These are phyloP conservation scores for Clarireedia paspali DNA, from an alignment of 2,329 filamentous ascomycete genomes.

Conservation along the genomic window DNA sequence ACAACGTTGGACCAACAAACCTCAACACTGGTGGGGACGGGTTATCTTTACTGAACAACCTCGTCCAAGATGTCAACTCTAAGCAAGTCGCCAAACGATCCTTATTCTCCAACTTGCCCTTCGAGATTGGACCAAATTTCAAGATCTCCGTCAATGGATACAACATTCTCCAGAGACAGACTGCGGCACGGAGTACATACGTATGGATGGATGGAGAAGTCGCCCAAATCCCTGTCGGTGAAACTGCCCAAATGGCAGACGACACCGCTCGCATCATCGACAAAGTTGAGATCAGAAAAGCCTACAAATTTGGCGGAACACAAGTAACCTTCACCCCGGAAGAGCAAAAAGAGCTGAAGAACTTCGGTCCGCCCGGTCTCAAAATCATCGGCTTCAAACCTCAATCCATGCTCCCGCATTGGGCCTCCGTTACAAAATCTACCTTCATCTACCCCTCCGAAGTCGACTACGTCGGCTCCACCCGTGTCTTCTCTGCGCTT, in stretches of 20 bases:
- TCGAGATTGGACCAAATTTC: constrained; percentile 80
- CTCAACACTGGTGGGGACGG: constrained; percentile 66
- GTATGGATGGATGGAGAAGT: constrained; percentile 84
- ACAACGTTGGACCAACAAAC: constrained; percentile 42
- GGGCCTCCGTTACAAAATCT: constrained; percentile 80
- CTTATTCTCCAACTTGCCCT: constrained; percentile 76
- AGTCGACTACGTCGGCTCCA: constrained; percentile 81
- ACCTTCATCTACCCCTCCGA: constrained; percentile 94
- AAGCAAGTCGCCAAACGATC: constrained; percentile 80
- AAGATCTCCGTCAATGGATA: constrained; percentile 91
- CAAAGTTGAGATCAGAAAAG: constrained; percentile 76
- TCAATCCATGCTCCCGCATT: constrained; percentile 62
- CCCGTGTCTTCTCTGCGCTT: constrained; percentile 83
- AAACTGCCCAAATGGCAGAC: constrained; percentile 68
- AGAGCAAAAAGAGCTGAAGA: constrained; percentile 68
- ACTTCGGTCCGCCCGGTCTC: constrained; percentile 77
- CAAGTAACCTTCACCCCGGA: constrained; percentile 80
- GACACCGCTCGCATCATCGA: constrained; percentile 72
- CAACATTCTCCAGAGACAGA: constrained; percentile 78
- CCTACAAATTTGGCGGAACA: constrained; percentile 92
- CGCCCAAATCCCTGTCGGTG: constrained; percentile 68
- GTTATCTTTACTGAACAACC: constrained; percentile 67
- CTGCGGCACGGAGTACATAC: constrained; percentile 73
- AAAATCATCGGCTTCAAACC: constrained; percentile 94
- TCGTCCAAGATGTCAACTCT: constrained; percentile 84